phyloP scores from a whole-genome alignment of 2,329 filamentous ascomycete species.

The Colletotrichum magnum region DNA sequence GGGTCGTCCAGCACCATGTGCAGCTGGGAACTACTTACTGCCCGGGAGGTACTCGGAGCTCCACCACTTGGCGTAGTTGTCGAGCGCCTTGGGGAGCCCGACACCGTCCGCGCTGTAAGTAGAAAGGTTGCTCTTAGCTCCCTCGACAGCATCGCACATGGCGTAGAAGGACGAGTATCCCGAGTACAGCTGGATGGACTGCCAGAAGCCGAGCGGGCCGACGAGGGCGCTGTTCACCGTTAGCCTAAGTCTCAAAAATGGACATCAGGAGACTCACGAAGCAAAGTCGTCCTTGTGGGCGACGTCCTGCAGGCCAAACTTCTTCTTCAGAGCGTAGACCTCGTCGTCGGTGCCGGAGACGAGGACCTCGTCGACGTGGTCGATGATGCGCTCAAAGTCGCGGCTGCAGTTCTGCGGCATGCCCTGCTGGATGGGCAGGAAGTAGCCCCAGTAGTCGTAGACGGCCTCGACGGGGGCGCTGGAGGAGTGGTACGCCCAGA shows the following conservation, averaged over 20 bases:
- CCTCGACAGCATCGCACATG: conserved; percentile 53
- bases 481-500: conserved; percentile 72
- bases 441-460: conserved; percentile 72
- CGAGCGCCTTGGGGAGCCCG: conserved; percentile 66
- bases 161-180: conserved; percentile 53
- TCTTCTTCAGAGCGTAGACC: conserved; percentile 61
- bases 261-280: conserved; percentile 27
- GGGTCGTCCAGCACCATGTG: not conserved
- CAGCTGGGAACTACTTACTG: conserved; percentile 53
- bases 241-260: too few relatives aligned
- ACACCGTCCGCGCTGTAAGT: conserved; percentile 58
- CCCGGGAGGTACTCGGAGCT: conserved; percentile 60
- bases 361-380: conserved; percentile 66
- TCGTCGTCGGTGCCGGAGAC: conserved; percentile 57
- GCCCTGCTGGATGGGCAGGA: conserved; percentile 67
- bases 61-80: conserved; percentile 69
- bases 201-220: conserved; percentile 50
- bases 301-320: conserved; percentile 66
- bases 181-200: conserved; percentile 51
- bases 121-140: conserved; percentile 40
- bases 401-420: conserved; percentile 72
- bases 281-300: conserved; percentile 66
- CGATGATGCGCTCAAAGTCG: conserved; percentile 65
- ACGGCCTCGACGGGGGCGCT: conserved; percentile 70
- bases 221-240: conserved; percentile 43